Conservation (phyloP, 192 early-diverging fungal species). For the Coemansia furcata region DNA sequence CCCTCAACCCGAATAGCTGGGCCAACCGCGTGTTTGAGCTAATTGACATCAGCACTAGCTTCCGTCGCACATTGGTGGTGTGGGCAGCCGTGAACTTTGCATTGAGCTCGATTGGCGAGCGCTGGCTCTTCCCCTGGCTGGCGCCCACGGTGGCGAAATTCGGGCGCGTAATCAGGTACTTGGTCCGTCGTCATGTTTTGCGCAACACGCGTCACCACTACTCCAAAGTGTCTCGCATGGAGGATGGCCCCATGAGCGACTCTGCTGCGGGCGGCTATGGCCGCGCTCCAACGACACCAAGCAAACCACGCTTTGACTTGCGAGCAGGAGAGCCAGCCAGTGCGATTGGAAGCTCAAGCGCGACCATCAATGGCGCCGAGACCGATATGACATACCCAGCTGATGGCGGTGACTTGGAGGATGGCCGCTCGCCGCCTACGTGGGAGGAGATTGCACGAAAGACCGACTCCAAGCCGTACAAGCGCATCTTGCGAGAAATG, state of each 20-base stretch:
- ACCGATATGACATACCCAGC: neutral
- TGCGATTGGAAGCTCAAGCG: constrained; percentile 18
- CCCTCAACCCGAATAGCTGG: constrained; percentile 58
- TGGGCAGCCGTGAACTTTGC: constrained; percentile 62
- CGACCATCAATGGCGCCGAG: constrained; percentile 10
- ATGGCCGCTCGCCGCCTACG: constrained; percentile 18
- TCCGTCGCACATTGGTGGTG: constrained; percentile 60
- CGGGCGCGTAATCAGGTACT: constrained; percentile 19
- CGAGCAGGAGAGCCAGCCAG: neutral
- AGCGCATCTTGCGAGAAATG: constrained; percentile 51
- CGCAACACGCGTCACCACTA: constrained; percentile 8
- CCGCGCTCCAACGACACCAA: neutral
- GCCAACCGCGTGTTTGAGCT: constrained; percentile 67
- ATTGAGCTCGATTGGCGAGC: constrained; percentile 31
- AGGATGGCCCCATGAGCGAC: neutral
- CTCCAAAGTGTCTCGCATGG: constrained; percentile 9
- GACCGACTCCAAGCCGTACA: constrained; percentile 41
- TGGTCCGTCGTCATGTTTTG: constrained; percentile 20
- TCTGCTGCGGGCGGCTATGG: neutral
- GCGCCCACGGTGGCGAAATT: constrained; percentile 23
- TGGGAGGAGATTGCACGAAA: constrained; percentile 48
- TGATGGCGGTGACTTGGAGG: constrained; percentile 21
- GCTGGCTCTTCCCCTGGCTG: constrained; percentile 41
- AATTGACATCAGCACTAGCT: constrained; percentile 53
- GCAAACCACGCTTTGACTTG: constrained; percentile 9